Base-by-base conservation (phyloP, 495 filamentous ascomycete species). In the Letharia lupina region DNA sequence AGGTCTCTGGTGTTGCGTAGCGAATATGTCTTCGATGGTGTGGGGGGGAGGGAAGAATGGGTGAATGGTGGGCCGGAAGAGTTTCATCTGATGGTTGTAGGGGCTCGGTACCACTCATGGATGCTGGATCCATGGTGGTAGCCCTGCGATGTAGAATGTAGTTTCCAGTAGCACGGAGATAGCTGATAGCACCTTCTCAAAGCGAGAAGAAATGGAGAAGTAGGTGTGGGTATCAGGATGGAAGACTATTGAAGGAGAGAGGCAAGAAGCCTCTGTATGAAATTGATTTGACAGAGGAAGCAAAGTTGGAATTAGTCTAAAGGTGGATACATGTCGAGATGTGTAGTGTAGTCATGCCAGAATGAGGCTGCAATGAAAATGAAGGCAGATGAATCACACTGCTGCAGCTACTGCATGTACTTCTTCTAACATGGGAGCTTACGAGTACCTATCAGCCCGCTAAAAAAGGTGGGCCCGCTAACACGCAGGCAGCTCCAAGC, bases 21-120 rank as follows among this genome's bases (percentile, higher is more conserved):
- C 65, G 65, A 28, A 57, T 48, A 28, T 67, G 65, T 59, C 65
- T 60, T 57, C 65, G 65, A 56, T 62, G 65, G 18, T 57, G 60
- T 42, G 48, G 42, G 31, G 63, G 31, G 23, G 40, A 54, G 33
- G 48, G 40, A 56, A 33, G 52, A 23, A 39, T 61, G 57, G 28
- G 16, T 39, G 28, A 66, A 33, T 16, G 56, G 58, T 56, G 52
- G 52, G 52, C 28, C n/a, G 64, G 58, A 11, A 54, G 35, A 58
- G 56, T 47, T 28, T 66, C 37, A 61, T 61, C 58, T 20, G 58
- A 35, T 56, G 28, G 0, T 16, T 56, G 52, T 9, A 8, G 16
- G 42, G 59, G 42, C 16, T 61, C 57, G 31, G 64, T 54, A 61
- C 58, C 64, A 66, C 64, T 66, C 58, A 62, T 66, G 40, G 63